Base-by-base conservation (phyloP, 2,329 filamentous ascomycete genomes). In the Phialemoniopsis sp. region DNA sequence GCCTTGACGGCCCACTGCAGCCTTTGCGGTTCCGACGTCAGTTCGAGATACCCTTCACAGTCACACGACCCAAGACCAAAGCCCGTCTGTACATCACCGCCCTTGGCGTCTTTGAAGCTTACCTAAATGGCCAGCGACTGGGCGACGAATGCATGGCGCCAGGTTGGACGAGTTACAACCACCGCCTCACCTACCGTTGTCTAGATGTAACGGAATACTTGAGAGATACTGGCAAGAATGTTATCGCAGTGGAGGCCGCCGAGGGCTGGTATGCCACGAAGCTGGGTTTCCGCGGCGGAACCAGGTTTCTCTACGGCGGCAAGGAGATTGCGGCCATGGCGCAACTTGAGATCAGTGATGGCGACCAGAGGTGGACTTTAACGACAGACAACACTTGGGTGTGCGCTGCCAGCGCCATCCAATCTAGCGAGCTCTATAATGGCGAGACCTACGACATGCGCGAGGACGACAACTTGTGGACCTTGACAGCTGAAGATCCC, bases 251-350 rank as follows among this genome's bases (percentile, higher is more conserved):
- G 2, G 65, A 68, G 14, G 67, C 76, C 5, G 68, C 60, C 3
- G 72, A 75, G 47, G 73, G 73, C 0, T 78, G 73, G 74, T 77
- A 65, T 36, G 51, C 60, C 10, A 66, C 67, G 4, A 56, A 66
- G 7, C 53, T 72, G 5, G 56, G 57, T 12, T 63, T 46, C 21
- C 37, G 7, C 47, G 59, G 4, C 6, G 21, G 13, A 7, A 10
- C 13, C 21, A 26, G 21, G 10, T 26, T 26, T 10, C 21, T 26
- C 21, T 59, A 59, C 40, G 34, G 52, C 15, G 60, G 60, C 2
- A 53, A 63, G 36, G 54, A 51, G 3, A 32, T 59, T 44, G 21
- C 21, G 21, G 21, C 10, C 21, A 26, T 60, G 30, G 57, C 59
- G 3, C 44, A 56, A 19, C 39, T 63, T 4, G 50, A 55, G 26